Conservation (phyloP, 2,329 filamentous ascomycete species). For the Fusarium pininemorale region DNA sequence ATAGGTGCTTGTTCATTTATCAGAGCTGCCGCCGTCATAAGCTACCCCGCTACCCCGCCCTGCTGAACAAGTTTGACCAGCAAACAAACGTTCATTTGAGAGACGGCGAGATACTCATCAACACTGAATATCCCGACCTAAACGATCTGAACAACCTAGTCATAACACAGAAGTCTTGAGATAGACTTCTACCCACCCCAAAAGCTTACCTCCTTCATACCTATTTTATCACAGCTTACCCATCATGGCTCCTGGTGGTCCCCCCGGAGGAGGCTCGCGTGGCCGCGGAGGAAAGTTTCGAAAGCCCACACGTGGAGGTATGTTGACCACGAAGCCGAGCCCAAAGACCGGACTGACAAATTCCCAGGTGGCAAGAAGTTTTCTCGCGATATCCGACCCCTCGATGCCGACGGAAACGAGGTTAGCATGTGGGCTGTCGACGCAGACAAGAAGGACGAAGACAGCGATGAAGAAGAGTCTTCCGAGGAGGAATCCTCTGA, state of each 20-base stretch:
- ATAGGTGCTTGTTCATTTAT: neutral
- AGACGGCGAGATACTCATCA: slow-evolving; percentile 1
- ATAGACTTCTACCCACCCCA: neutral
- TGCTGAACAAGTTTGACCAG: slow-evolving; percentile 30
- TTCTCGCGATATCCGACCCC: slow-evolving; percentile 86
- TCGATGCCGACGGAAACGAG: slow-evolving; percentile 89
- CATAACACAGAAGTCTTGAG: neutral
- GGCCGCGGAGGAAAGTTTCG: slow-evolving; percentile 93
- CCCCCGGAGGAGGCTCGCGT: slow-evolving; percentile 64
- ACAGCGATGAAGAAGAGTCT: slow-evolving; percentile 63
- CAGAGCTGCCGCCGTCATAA: slow-evolving; percentile 35
- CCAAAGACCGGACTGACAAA: neutral
- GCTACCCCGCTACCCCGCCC: slow-evolving; percentile 53
- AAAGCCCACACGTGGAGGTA: slow-evolving; percentile 93
- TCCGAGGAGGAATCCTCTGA: slow-evolving; percentile 61
- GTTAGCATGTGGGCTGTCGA: slow-evolving; percentile 86
- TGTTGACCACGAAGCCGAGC: slow-evolving; percentile 38
- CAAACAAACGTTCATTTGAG: slow-evolving; percentile 23
- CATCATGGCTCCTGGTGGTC: slow-evolving; percentile 56
- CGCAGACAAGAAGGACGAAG: slow-evolving; percentile 57
- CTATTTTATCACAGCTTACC: slow-evolving; percentile 3
- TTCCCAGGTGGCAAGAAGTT: slow-evolving; percentile 88
- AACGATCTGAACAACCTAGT: neutral
- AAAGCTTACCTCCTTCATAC: neutral
- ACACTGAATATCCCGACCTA: neutral